Evolutionary conservation across 208 protist genomes (phyloP), one percentile per base, ranked within the genome.

Genomic region (Sergeia podlipaevii): DNA sequence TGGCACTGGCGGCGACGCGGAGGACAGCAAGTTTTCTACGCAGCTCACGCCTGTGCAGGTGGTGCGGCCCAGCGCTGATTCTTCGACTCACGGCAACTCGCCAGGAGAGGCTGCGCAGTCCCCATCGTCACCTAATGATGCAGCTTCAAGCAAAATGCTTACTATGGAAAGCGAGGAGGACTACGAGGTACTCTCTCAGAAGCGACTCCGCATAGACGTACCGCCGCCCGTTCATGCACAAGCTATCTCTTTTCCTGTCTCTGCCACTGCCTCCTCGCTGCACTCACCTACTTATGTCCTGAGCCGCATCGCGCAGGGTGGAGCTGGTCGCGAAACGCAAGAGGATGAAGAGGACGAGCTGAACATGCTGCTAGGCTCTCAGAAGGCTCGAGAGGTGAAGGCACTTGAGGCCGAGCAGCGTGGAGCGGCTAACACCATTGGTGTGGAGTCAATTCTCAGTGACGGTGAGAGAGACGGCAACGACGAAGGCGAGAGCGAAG

Each of bases 271-370:
- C n/a, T n/a, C n/a, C n/a, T n/a, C n/a, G n/a, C n/a, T n/a, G n/a
- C n/a, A n/a, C n/a, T n/a, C n/a, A n/a, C n/a, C n/a, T n/a, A n/a
- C n/a, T n/a, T n/a, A n/a, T n/a, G n/a, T n/a, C n/a, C n/a, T n/a
- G n/a, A n/a, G n/a, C n/a, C n/a, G n/a, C n/a, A n/a, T n/a, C n/a
- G n/a, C n/a, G n/a, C n/a, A n/a, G n/a, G n/a, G n/a, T n/a, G n/a
- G 44, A 23, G 1, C 60, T 67, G 21, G 10, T 67, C 1, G 43
- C 38, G 10, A 67, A 67, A 17, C n/a, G n/a, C 42, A 47, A 8
- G 17, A 80, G 21, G 79, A 80, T 8, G 72, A 80, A 4, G 87
- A 94, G 10, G 82, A 89, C 29, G 87, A 94, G 27, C 70, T 94
- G 20, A 65, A 77, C 0, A 52, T 94, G 34, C 74, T 94, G 27